Conservation (phyloP, 768 basidiomycete genomes). For the Boletus speciosus region DNA sequence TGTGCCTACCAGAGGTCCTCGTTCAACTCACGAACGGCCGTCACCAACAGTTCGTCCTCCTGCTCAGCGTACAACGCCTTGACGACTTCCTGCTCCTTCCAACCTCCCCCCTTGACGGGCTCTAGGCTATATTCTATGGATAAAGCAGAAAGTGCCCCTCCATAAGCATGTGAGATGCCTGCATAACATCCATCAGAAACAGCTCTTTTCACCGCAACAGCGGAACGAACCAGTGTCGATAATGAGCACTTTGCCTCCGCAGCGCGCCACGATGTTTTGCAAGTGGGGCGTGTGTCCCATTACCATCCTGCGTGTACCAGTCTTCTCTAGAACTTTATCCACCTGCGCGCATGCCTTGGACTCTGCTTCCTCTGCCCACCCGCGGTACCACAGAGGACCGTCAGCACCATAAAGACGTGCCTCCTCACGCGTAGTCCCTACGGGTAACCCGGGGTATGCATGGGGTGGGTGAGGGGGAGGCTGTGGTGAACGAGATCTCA, state of each 20-base stretch:
- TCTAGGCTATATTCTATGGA: conserved; percentile 82
- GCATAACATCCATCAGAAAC: conserved; percentile 7
- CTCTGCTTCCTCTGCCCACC: conserved; percentile 80
- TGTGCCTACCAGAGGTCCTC: conserved; percentile 20
- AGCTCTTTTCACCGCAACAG: neutral
- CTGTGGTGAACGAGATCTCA: conserved; percentile 62
- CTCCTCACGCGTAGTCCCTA: conserved; percentile 63
- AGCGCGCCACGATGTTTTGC: conserved; percentile 78
- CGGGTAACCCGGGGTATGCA: conserved; percentile 69
- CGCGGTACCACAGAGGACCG: conserved; percentile 94
- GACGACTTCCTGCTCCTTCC: conserved; percentile 36
- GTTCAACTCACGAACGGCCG: conserved; percentile 23
- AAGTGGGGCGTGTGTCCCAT: conserved; percentile 98
- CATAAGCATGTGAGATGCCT: conserved; percentile 96
- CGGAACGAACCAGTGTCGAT: conserved; percentile 79
- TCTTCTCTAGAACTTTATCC: conserved; percentile 62
- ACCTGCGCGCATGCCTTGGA: conserved; percentile 67
- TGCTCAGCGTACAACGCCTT: conserved; percentile 34
- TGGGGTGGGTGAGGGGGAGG: conserved; percentile 78
- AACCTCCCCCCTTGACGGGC: conserved; percentile 43
- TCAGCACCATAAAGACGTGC: conserved; percentile 65
- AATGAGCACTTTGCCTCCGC: conserved; percentile 89
- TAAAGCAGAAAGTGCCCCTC: conserved; percentile 86
- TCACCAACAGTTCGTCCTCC: conserved; percentile 28
- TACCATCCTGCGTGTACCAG: conserved; percentile 83